Percentiles rank a stretch among this genome's conserved stretches.
Conservation (phyloP, 495 filamentous ascomycete genomes). For the Xylaria flabelliformis region DNA sequence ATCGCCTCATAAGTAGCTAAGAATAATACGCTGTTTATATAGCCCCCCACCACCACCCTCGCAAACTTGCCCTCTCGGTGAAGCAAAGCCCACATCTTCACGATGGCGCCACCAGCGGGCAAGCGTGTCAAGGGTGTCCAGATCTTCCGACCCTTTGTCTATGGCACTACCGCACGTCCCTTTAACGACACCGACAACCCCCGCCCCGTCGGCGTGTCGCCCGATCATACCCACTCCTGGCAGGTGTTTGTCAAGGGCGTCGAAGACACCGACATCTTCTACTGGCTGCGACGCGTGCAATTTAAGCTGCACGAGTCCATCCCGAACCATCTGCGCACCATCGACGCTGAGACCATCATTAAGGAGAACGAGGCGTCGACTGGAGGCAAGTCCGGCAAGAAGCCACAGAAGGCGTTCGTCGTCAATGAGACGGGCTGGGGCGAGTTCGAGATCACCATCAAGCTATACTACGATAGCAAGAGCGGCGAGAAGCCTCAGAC, state of each 20-base stretch:
- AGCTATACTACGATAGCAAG: slow-evolving; percentile 87
- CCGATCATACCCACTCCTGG: slow-evolving; percentile 96
- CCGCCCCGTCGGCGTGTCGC: slow-evolving; percentile 68
- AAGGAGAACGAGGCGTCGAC: slow-evolving; percentile 35
- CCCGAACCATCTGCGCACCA: slow-evolving; percentile 78
- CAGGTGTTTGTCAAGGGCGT: slow-evolving; percentile 88
- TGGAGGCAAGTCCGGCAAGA: slow-evolving; percentile 58
- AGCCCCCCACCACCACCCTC: neutral
- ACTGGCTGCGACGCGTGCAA: slow-evolving; percentile 95
- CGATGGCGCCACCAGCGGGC: slow-evolving; percentile 60
- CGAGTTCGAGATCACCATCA: slow-evolving; percentile 94
- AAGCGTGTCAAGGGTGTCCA: slow-evolving; percentile 73
- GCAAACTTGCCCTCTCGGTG: neutral
- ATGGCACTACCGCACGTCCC: slow-evolving; percentile 77
- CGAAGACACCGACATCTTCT: slow-evolving; percentile 84
- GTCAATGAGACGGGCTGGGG: slow-evolving; percentile 95
- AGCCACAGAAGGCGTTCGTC: slow-evolving; percentile 61
- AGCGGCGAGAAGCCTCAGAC: slow-evolving; percentile 89
- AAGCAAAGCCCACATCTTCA: slow-evolving; percentile 4
- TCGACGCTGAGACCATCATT: slow-evolving; percentile 65
- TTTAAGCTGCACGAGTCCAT: slow-evolving; percentile 98
- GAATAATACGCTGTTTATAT: neutral
- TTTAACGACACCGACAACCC: slow-evolving; percentile 66
- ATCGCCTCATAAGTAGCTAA: neutral
- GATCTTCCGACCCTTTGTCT: slow-evolving; percentile 80